Evolutionary conservation across 2,329 filamentous ascomycete species (phyloP), one percentile per base, ranked within the genome.

Genomic region (Stachybotrys chlorohalonatus): DNA sequence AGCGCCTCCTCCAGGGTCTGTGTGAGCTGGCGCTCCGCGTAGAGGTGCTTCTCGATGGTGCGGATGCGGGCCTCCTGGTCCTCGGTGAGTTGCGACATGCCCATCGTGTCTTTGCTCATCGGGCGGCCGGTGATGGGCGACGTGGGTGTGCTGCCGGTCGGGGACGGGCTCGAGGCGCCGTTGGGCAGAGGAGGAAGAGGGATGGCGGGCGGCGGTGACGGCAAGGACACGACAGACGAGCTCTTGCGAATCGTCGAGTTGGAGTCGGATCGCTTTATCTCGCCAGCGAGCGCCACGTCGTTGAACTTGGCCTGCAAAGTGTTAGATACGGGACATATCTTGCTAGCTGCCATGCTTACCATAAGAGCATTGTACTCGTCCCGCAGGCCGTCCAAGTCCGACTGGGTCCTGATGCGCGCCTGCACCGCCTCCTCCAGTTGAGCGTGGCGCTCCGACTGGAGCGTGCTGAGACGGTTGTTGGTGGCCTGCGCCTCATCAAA

Each of bases 11-110:
- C 94, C 46, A 99, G 81, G 2, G 93, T 97, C 51, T 90, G 87
- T 0, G 93, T 99, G 56, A 99, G 85, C 70, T 97, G 93, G 69
- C 95, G 95, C 77, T 99, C 94, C 4, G 94, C 94, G 60, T 89
- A 87, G 30, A 99, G 81, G 67, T 97, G 91, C 76, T 96, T 97
- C 77, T 99, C 93, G 59, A 99, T 95, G 7, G 90, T 95, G 57
- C 89, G 86, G 67, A 99, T 95, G 59, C 92, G 91, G 48, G 90
- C 89, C 68, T 99, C 94, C 69, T 96, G 92, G 63, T 99, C 94
- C 66, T 97, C 93, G 57, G 93, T 84, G 60, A 95, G 81, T 64
- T 96, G 92, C 52, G 86, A 83, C 56, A 86, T 81, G 52, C 75
- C 77, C 51, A 72, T 56, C 51, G 70, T 81, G 64, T 96, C 90